Conservation (phyloP, 2,329 filamentous ascomycete genomes). For the Diaporthe sp. region DNA sequence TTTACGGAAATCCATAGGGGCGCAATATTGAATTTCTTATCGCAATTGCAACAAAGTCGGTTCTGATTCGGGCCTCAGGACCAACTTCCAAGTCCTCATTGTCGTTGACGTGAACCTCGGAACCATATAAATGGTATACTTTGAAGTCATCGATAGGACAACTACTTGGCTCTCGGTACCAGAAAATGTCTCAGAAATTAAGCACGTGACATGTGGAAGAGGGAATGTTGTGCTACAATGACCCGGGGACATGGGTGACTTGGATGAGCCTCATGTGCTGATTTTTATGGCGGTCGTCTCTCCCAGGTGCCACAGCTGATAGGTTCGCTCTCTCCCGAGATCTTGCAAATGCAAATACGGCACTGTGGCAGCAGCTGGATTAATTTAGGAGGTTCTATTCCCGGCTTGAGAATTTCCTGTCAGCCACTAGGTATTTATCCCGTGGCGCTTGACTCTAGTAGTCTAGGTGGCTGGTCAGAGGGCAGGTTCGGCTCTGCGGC, state of each 20-base stretch:
- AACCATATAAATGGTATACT: too few relatives aligned
- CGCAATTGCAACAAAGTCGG: not conserved
- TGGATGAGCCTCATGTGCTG: too few relatives aligned
- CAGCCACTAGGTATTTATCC: conserved; percentile 5
- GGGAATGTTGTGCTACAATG: not conserved
- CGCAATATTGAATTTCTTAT: too few relatives aligned
- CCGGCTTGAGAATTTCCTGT: not conserved
- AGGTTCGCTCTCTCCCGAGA: too few relatives aligned
- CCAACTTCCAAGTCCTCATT: fast-evolving
- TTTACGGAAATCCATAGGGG: not conserved
- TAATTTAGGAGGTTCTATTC: not conserved
- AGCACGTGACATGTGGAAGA: not conserved
- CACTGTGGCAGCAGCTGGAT: not conserved
- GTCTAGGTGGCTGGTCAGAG: not conserved
- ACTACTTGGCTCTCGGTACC: too few relatives aligned
- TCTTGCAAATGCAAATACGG: not conserved
- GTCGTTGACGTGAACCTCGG: too few relatives aligned
- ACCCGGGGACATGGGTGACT: too few relatives aligned
- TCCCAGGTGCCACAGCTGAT: not conserved
- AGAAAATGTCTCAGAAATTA: not conserved
- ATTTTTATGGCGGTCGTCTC: too few relatives aligned
- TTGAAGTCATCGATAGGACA: not conserved
- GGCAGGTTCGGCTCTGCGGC: not conserved
- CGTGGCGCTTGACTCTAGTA: not conserved
- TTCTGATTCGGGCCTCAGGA: fast-evolving